These are phyloP conservation scores for Polyporus arcularius DNA, from an alignment of 768 basidiomycete species.

Conservation along the genomic window DNA sequence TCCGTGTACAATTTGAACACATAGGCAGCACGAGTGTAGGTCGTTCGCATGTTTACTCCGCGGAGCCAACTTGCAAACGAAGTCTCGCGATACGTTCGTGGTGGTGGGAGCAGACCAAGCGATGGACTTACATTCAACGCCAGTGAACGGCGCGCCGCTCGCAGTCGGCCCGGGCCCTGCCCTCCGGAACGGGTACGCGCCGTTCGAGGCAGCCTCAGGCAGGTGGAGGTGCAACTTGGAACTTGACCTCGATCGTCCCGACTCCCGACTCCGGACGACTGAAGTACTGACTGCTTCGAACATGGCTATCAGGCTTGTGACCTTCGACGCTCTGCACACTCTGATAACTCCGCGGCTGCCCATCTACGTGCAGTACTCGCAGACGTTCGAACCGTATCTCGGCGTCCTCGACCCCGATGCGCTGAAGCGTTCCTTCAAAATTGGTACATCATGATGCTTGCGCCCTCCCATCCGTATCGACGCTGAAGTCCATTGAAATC, in stretches of 20 bases:
- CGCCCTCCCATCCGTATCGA: background rate
- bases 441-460: conserved; percentile 38
- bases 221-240: background rate
- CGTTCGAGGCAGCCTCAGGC: no score
- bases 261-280: background rate
- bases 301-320: conserved; percentile 58
- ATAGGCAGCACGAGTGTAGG: background rate
- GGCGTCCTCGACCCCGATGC: conserved; percentile 56
- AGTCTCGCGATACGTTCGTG: no score
- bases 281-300: background rate
- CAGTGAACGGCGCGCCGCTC: no score
- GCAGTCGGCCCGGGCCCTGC: no score
- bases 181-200: no score
- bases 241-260: background rate
- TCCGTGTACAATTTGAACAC: background rate
- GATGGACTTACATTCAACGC: no score
- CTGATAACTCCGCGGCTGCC: conserved; percentile 68
- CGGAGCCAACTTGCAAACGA: no score
- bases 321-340: conserved; percentile 83
- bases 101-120: no score
- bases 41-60: background rate
- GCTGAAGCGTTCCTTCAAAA: conserved; percentile 60
- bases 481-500: background rate
- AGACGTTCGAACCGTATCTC: conserved; percentile 65
- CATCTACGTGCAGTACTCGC: conserved; percentile 65